These are phyloP conservation scores for Debaryomyces robertsiae DNA, from an alignment of 1,139 yeast species.

Conservation along the genomic window DNA sequence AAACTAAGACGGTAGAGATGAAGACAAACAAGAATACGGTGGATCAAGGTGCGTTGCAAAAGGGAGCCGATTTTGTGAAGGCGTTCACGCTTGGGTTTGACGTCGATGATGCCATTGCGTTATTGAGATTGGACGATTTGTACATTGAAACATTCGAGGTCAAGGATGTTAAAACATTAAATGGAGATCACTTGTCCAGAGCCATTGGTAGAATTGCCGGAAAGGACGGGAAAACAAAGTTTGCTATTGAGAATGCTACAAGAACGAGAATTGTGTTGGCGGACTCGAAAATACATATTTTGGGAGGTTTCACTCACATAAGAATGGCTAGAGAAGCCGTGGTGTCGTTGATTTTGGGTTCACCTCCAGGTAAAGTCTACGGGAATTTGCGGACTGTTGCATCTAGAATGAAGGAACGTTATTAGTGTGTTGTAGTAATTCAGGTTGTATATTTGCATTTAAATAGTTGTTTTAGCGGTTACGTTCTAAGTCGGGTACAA, in stretches of 20 bases:
- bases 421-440: slow-evolving; percentile 33
- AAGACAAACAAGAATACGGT: slow-evolving; percentile 79
- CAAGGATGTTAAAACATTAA: slow-evolving; percentile 92
- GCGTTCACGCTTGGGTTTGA: slow-evolving; percentile 97
- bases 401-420: slow-evolving; percentile 95
- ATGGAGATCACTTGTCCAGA: slow-evolving; percentile 95
- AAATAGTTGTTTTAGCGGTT: slow-evolving; percentile 7
- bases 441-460: slow-evolving; percentile 8
- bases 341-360: slow-evolving; percentile 90
- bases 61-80: slow-evolving; percentile 94
- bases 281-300: slow-evolving; percentile 91
- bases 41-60: slow-evolving; percentile 93
- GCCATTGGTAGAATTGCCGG: slow-evolving; percentile 99
- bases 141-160: slow-evolving; percentile 96
- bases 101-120: slow-evolving; percentile 94
- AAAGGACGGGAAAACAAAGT: slow-evolving; percentile 97
- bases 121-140: slow-evolving; percentile 89
- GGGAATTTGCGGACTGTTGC: slow-evolving; percentile 97
- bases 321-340: slow-evolving; percentile 98
- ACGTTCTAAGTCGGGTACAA: slow-evolving; percentile 3
- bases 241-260: slow-evolving; percentile 97
- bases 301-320: slow-evolving; percentile 96
- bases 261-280: slow-evolving; percentile 97
- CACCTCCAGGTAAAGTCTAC: slow-evolving; percentile 98
- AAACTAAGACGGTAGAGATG: slow-evolving; percentile 81